Evolutionary conservation across 257 asterid genomes (phyloP), one percentile per base, ranked within the genome.

Genomic region (Fraxinus anomala): DNA sequence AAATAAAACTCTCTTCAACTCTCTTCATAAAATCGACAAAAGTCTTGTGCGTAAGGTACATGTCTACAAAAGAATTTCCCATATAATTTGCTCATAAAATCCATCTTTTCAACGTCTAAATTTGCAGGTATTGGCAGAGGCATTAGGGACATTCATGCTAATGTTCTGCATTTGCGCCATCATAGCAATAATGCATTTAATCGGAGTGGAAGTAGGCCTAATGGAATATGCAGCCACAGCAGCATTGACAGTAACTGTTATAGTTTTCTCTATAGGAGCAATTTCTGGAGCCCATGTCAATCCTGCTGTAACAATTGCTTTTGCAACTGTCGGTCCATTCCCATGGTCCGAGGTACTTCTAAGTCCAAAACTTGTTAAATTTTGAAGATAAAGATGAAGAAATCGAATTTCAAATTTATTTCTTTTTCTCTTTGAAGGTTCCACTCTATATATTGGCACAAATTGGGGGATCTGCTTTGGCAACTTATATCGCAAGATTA

Each of bases 231-330:
- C 99, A 77, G 79, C 86, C 39, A 91, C 97, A 39, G 97, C 98
- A 77, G 95, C 96, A 42, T 73, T 91, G 24, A 86, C 97, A 0
- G 97, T 92, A 16, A 79, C 85, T 0, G 85, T 92, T 54, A 77
- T 90, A 11, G 92, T 94, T 44, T 90, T 83, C 90, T 85, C 96
- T 0, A 81, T 91, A 17, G 96, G 96, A 63, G 76, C 92, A 42
- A 92, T 92, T 37, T 94, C 99, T 40, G 97, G 99, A 19, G 99
- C 97, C 79, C 99, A 94, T 80, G 84, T 92, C 26, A 92, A 92
- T 76, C 99, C 98, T 69, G 90, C 99, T 21, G 94, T 92, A 36
- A 91, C 97, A 0, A 73, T 94, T 2, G 96, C 99, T 2, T 92
- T 90, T 59, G 98, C 97, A 10, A 21, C 73, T 4, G 86, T 87